phyloP scores from a whole-genome alignment of 192 early-diverging fungal species.

The Umbelopsis sp. region DNA sequence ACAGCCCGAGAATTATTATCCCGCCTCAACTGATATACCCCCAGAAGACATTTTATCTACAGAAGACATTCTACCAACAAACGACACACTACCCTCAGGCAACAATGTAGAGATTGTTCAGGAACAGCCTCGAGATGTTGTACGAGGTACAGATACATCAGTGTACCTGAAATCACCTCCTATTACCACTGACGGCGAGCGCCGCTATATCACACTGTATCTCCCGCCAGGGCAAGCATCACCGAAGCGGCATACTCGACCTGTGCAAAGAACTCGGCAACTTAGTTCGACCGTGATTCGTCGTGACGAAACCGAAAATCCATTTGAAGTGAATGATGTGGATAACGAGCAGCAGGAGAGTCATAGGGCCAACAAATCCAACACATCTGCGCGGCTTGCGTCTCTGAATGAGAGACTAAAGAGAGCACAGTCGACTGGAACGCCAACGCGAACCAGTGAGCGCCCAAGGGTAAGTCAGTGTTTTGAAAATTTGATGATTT shows the following conservation, averaged over 20 bases:
- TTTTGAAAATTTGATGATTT: background rate
- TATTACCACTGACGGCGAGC: conserved; percentile 7
- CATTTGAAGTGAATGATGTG: background rate
- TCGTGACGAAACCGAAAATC: background rate
- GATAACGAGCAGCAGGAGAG: background rate
- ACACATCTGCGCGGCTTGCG: conserved; percentile 6
- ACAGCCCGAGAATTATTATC: background rate
- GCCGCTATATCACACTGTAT: conserved; percentile 5
- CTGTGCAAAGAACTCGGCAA: background rate
- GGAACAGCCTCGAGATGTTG: background rate
- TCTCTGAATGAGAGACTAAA: conserved; percentile 2
- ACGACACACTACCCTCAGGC: too few species aligned
- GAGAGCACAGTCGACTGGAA: background rate
- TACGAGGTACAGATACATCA: conserved; percentile 2
- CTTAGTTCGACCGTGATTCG: background rate
- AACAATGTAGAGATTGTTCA: background rate
- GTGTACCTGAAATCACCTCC: conserved; percentile 1
- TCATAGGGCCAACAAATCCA: too few species aligned
- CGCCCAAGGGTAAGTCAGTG: background rate
- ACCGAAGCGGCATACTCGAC: background rate
- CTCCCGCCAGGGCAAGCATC: background rate
- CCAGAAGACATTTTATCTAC: background rate
- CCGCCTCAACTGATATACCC: background rate
- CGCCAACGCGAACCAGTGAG: background rate
- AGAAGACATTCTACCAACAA: too few species aligned